Evolutionary conservation across 2,329 filamentous ascomycete species (phyloP).

Genomic region (Arthroderma sp.): DNA sequence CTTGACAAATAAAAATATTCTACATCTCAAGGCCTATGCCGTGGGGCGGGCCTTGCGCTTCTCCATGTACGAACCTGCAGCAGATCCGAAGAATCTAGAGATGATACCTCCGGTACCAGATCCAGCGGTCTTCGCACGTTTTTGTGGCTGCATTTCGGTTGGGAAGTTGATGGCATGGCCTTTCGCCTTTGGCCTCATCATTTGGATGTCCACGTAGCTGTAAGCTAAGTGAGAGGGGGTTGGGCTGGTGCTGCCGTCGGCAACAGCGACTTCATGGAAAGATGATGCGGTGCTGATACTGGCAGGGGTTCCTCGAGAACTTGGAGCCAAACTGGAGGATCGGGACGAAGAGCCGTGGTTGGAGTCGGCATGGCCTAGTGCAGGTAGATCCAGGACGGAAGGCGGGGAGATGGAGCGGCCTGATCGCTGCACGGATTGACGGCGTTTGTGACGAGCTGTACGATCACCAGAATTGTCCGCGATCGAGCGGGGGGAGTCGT

Average conservation of each 20-base stretch:
- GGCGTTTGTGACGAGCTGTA: constrained; percentile 27
- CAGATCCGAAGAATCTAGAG: constrained; percentile 33
- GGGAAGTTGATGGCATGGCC: constrained; percentile 18
- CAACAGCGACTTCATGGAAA: constrained; percentile 26
- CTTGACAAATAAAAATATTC: background rate
- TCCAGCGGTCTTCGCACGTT: constrained; percentile 30
- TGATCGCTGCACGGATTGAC: constrained; percentile 27
- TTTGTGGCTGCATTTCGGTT: constrained; percentile 26
- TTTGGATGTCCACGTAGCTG: constrained; percentile 25
- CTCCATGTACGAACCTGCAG: constrained; percentile 29
- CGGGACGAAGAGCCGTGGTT: constrained; percentile 30
- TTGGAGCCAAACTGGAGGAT: constrained; percentile 32
- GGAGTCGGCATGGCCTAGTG: constrained; percentile 31
- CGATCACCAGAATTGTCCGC: constrained; percentile 24
- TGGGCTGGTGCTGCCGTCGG: constrained; percentile 26
- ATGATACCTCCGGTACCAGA: constrained; percentile 27
- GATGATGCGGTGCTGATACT: constrained; percentile 30
- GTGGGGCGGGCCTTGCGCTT: constrained; percentile 26
- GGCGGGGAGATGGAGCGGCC: constrained; percentile 33
- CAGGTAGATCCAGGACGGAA: constrained; percentile 34
- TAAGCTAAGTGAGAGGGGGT: constrained; percentile 22
- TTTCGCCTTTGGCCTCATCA: constrained; percentile 23
- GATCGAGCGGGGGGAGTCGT: constrained; percentile 21
- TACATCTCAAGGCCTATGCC: constrained; percentile 7
- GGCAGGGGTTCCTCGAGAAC: constrained; percentile 33